Base-by-base conservation (phyloP, 2,329 filamentous ascomycete genomes). In the Sporothrix brasiliensis region DNA sequence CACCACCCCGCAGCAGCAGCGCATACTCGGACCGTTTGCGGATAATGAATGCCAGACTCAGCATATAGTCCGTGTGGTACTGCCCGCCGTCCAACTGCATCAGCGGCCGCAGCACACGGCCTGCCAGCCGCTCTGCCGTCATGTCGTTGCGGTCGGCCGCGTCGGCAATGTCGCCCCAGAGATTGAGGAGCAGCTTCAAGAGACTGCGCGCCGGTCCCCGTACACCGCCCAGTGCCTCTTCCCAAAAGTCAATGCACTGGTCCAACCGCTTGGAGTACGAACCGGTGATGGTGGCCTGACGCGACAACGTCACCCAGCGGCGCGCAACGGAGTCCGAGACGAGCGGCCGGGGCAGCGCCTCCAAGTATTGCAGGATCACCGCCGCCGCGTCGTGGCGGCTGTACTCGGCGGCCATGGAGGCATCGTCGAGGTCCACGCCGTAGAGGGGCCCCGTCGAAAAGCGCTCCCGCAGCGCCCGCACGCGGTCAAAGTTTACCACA, bases 221-320 rank as follows among this genome's bases (percentile, higher is more conserved):
- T 11, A 83, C 75, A 0, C 80, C 79, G 30, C 77, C 77, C 6
- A 83, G 75, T 9, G 82, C 81, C 75, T 83, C 81, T 71, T 83
- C 81, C 82, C 82, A 83, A 69, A 83, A 83, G 72, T 83, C 81
- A 58, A 83, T 80, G 69, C 81, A 81, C 74, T 79, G 78, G 70
- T 83, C 82, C 5, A 79, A 74, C 19, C 80, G 77, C 56, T 75
- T 76, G 16, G 76, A 75, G 63, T 78, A 76, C 2, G 78, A 79
- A 24, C 77, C 79, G 14, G 77, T 73, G 30, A 79, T 61, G 11
- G 77, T 79, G 1, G 80, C 79, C 73, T 82, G 81, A 47, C 79
- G 76, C 44, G 81, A 81, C 52, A 83, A 75, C 49, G 78, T 73
- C 47, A 82, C 76, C 81, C 81, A 83, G 24, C 79, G 78, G 74